Conservation (phyloP, 2,329 filamentous ascomycete species). For the Arthroderma uncinatum region DNA sequence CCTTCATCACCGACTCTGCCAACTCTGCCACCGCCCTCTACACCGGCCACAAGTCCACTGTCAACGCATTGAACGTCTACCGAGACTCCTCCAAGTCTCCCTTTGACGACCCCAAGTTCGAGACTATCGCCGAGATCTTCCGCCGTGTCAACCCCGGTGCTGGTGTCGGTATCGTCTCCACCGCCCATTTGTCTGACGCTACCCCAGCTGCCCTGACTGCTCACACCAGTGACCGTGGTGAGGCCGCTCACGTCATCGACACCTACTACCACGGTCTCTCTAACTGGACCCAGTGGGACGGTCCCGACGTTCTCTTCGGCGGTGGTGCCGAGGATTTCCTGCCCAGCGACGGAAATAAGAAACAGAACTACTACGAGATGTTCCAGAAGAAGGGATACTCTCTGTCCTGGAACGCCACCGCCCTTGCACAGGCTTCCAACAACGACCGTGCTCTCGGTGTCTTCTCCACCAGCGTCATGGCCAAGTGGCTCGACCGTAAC, state of each 20-base stretch:
- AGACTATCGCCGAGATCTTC: slow-evolving; percentile 64
- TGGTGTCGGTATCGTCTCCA: slow-evolving; percentile 57
- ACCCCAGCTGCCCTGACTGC: slow-evolving; percentile 65
- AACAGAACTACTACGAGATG: slow-evolving; percentile 60
- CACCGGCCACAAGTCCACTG: slow-evolving; percentile 70
- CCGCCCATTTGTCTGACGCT: slow-evolving; percentile 64
- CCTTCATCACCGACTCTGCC: slow-evolving; percentile 76
- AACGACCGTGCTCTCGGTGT: slow-evolving; percentile 60
- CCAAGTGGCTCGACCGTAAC: slow-evolving; percentile 79
- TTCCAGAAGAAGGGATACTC: slow-evolving; percentile 64
- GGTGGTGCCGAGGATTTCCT: slow-evolving; percentile 75
- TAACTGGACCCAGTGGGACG: slow-evolving; percentile 66
- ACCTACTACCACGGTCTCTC: slow-evolving; percentile 63
- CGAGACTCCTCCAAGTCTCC: slow-evolving; percentile 61
- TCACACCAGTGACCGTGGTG: slow-evolving; percentile 58
- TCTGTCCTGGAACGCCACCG: slow-evolving; percentile 62
- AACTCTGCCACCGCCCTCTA: slow-evolving; percentile 76
- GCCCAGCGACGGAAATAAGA: slow-evolving; percentile 53
- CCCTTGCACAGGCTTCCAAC: slow-evolving; percentile 48
- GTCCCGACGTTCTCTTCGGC: slow-evolving; percentile 72
- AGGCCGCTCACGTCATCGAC: slow-evolving; percentile 63
- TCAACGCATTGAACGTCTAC: slow-evolving; percentile 73
- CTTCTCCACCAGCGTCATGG: slow-evolving; percentile 63
- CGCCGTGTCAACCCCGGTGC: slow-evolving; percentile 53
- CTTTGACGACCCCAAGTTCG: slow-evolving; percentile 78